Percentiles rank a stretch among this genome's conserved stretches.
phyloP scores from a whole-genome alignment of 805 yeast genomes.

The Yarrowia sp. region DNA sequence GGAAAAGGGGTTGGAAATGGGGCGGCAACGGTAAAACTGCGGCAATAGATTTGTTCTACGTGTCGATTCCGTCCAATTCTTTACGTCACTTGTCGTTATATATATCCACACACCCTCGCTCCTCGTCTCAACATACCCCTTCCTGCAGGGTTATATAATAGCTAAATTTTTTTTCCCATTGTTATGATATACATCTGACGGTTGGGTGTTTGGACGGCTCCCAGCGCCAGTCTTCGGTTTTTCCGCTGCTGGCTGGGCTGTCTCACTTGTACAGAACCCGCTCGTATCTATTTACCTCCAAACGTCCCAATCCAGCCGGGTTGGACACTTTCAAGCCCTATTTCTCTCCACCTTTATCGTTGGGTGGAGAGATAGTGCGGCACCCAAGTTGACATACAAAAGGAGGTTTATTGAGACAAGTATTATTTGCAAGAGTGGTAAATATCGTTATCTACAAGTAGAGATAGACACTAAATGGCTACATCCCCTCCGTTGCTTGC shows the following conservation, averaged over 20 bases:
- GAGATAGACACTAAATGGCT: no score
- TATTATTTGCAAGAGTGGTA: no score
- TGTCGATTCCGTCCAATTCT: no score
- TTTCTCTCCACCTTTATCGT: not conserved
- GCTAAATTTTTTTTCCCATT: slow-evolving; percentile 18
- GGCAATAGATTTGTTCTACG: no score
- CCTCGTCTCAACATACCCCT: not conserved
- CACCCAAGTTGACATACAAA: no score
- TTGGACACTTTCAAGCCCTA: not conserved
- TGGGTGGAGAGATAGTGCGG: not conserved
- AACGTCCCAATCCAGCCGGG: slow-evolving; percentile 4
- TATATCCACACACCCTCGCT: no score
- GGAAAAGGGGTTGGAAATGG: no score
- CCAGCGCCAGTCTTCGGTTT: not conserved
- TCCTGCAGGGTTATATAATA: slow-evolving; percentile 32
- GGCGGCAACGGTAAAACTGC: no score
- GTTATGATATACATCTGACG: slow-evolving; percentile 4
- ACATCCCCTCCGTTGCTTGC: no score
- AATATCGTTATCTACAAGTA: no score
- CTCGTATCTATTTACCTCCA: not conserved
- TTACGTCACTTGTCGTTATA: no score
- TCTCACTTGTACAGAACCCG: not conserved
- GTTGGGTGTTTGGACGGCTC: not conserved
- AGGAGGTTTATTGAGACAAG: no score
- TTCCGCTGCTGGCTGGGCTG: not conserved